phyloP scores from a whole-genome alignment of 2,329 filamentous ascomycete genomes.

The Plenodomus biglobosus region DNA sequence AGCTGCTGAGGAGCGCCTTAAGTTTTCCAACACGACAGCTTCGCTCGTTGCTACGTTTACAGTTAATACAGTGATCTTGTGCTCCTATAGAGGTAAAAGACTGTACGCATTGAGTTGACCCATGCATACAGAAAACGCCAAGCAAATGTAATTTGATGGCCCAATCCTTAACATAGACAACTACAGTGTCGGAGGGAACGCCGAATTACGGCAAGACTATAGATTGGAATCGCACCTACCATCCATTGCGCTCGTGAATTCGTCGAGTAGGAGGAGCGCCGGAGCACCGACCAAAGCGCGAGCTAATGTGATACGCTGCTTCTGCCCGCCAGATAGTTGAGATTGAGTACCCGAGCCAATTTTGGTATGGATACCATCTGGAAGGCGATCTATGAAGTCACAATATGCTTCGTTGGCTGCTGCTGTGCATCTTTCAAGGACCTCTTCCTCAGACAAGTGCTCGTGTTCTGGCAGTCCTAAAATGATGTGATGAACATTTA shows the following conservation, averaged over 20 bases:
- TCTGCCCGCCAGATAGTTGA: conserved; percentile 43
- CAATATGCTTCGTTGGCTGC: conserved; percentile 60
- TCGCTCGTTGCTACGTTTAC: conserved; percentile 52
- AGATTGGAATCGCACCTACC: conserved; percentile 4
- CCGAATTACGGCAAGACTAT: too few relatives aligned
- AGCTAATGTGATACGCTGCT: conserved; percentile 44
- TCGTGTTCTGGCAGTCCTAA: conserved; percentile 11
- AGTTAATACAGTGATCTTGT: background rate
- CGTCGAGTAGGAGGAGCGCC: conserved; percentile 39
- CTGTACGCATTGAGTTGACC: too few relatives aligned
- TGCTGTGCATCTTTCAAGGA: conserved; percentile 48
- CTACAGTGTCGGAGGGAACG: too few relatives aligned
- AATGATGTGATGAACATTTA: background rate
- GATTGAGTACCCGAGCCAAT: conserved; percentile 39
- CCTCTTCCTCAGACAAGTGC: conserved; percentile 37
- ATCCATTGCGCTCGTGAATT: conserved; percentile 41
- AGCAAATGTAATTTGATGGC: too few relatives aligned
- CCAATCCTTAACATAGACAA: too few relatives aligned
- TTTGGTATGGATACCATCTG: conserved; percentile 38
- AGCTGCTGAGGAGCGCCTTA: conserved; percentile 31
- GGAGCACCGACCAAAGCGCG: conserved; percentile 40
- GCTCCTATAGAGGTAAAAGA: background rate
- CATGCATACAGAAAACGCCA: too few relatives aligned
- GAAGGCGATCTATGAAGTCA: conserved; percentile 41
- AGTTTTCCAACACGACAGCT: conserved; percentile 35